Evolutionary conservation across 106 monocot genomes (phyloP).

Genomic region (Allium sativum): DNA sequence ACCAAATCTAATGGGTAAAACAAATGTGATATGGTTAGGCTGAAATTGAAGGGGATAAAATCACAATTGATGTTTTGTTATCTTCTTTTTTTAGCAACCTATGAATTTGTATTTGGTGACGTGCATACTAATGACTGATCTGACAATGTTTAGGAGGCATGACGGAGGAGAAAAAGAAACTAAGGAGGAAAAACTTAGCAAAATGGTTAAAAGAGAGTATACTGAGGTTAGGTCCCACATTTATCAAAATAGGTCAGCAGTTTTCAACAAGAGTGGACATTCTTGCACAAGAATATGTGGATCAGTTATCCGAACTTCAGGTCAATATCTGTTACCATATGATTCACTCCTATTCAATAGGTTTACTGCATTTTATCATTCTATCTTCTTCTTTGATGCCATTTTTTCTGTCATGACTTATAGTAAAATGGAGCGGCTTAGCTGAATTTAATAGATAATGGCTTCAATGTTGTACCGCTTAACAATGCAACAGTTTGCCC

Average conservation of each 20-base stretch:
- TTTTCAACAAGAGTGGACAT: conserved; percentile 99
- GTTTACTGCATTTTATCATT: no score
- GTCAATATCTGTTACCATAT: conserved; percentile 22
- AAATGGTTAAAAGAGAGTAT: conserved; percentile 98
- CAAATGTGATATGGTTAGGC: no score
- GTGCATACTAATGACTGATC: not conserved
- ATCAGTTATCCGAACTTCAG: conserved; percentile 98
- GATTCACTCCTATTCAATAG: conserved; percentile 5
- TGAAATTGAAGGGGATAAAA: no score
- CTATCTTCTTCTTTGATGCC: no score
- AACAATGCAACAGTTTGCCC: no score
- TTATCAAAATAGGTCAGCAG: conserved; percentile 98
- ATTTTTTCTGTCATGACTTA: no score
- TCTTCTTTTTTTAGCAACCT: no score
- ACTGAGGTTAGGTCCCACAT: conserved; percentile 93
- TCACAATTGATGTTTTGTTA: no score
- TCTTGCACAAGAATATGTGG: conserved; percentile 95
- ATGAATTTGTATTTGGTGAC: not conserved
- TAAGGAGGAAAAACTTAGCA: conserved; percentile 68
- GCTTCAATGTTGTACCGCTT: no score
- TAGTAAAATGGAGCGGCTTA: no score
- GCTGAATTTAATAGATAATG: no score
- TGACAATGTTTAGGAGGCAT: conserved; percentile 68
- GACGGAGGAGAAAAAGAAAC: conserved; percentile 82
- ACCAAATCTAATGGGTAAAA: no score